A percentile compares a stretch with the other conserved stretches of the same genome.
Conservation (phyloP, 2,329 filamentous ascomycete species). For the Sordariomycetes sp. region DNA sequence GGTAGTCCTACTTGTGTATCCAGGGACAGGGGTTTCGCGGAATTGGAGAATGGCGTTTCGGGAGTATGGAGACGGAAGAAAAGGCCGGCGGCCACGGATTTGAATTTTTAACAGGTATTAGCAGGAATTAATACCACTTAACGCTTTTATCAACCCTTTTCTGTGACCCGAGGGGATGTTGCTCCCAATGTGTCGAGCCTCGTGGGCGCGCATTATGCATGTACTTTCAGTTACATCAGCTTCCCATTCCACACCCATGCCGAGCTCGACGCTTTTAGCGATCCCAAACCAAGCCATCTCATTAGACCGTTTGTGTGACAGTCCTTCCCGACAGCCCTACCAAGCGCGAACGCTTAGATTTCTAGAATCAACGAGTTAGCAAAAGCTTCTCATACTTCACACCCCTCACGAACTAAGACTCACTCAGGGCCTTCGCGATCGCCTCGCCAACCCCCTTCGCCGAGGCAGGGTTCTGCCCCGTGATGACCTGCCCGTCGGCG, state of each 20-base stretch:
- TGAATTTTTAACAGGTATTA: background rate
- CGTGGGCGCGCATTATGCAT: background rate
- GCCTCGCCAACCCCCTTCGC: slow-evolving; percentile 40
- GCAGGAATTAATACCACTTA: background rate
- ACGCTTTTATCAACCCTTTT: too few relatives aligned
- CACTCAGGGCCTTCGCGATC: slow-evolving; percentile 31
- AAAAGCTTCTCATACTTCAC: background rate
- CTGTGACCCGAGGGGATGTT: too few relatives aligned
- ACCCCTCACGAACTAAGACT: background rate
- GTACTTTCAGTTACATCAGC: too few relatives aligned
- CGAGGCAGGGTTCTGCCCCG: slow-evolving; percentile 47
- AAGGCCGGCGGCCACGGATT: background rate
- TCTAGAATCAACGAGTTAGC: background rate
- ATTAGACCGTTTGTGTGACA: too few relatives aligned
- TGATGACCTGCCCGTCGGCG: slow-evolving; percentile 40
- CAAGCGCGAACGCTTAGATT: background rate
- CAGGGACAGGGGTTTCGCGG: background rate
- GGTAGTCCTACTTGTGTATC: slow-evolving; percentile 11
- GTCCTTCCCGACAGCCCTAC: too few relatives aligned
- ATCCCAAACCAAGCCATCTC: too few relatives aligned
- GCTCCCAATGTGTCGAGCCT: too few relatives aligned
- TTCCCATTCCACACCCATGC: background rate
- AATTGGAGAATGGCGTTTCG: background rate
- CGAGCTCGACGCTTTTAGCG: background rate
- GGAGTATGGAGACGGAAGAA: background rate